Evolutionary conservation across 164 flowering plant species (phyloP), one percentile per base, ranked within the genome.

Genomic region (Taxillus chinensis): DNA sequence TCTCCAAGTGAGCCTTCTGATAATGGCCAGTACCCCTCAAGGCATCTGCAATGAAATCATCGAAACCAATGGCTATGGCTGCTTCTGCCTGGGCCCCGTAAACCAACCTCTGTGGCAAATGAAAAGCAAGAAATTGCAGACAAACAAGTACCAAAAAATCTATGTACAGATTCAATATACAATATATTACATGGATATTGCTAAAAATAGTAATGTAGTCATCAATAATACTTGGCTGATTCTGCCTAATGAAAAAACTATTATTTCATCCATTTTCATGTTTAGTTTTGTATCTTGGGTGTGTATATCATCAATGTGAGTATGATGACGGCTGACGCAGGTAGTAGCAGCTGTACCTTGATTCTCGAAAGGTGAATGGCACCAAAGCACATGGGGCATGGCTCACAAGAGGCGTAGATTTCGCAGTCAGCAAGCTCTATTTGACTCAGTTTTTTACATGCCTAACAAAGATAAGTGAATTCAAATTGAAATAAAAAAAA

Each of bases 331-430:
- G 43, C 39, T 12, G 59, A 27, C 27, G 27, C 27, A 13, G 39
- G 39, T 14, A 3, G 39, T 39, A 40, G 10, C 39, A 27, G 27
- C 10, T 43, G 3, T 55, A 92, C 98, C 96, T 90, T 92, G 42
- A 90, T 77, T 75, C 96, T 80, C 14, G 98, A 87, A 59, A 92
- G 96, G 76, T 87, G 95, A 77, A 92, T 87, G 13, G 98, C 98
- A 54, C 96, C 98, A 62, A 92, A 92, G 78, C 98, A 92, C 98
- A 92, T 92, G 9, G 98, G 98, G 62, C 98, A 92, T 40, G 98
- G 98, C 77, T 92, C 98, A 60, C 98, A 87, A 4, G 96, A 90
- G 7, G 96, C 87, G 67, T 92, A 90, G 8, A 92, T 88, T 74
- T 92, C 98, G 60, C 96, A 92, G 62, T 90, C 96, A 0, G 96